These are phyloP conservation scores for Talaromyces nanjingensis DNA, from an alignment of 495 filamentous ascomycete species.

Conservation along the genomic window DNA sequence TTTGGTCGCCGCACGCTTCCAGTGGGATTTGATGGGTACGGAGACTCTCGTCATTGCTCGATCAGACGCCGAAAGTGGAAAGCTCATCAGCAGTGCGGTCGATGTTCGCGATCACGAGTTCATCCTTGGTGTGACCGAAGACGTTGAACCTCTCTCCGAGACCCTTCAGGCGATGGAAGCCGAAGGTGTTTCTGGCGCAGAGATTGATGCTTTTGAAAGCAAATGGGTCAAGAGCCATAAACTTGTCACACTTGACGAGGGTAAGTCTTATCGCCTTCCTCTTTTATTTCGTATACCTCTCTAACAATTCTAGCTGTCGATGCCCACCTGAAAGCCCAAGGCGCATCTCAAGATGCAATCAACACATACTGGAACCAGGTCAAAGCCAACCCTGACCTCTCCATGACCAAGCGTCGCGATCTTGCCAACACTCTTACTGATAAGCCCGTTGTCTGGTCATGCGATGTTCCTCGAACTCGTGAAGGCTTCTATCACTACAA, in stretches of 20 bases:
- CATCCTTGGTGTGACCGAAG: constrained; percentile 76
- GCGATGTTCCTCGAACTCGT: constrained; percentile 87
- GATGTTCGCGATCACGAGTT: constrained; percentile 95
- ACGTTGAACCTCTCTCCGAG: constrained; percentile 73
- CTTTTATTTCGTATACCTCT: neutral
- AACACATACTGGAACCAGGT: constrained; percentile 57
- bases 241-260: constrained; percentile 88
- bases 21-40: constrained; percentile 96
- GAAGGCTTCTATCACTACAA: constrained; percentile 96
- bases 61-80: constrained; percentile 91
- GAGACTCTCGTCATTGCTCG: constrained; percentile 93
- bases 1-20: constrained; percentile 83
- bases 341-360: constrained; percentile 52
- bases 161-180: constrained; percentile 86
- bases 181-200: constrained; percentile 61
- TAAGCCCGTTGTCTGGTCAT: constrained; percentile 69
- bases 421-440: constrained; percentile 61
- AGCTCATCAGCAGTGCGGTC: constrained; percentile 79
- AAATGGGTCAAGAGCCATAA: constrained; percentile 83
- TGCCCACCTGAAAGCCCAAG: constrained; percentile 59
- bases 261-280: constrained; percentile 20
- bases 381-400: constrained; percentile 58
- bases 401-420: constrained; percentile 65
- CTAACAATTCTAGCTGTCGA: constrained; percentile 52
- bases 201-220: constrained; percentile 83